Percentiles rank a stretch among this genome's conserved stretches.
These are phyloP conservation scores for Pythium chondricola DNA, from an alignment of 352 stramenopile genomes.

Conservation along the genomic window DNA sequence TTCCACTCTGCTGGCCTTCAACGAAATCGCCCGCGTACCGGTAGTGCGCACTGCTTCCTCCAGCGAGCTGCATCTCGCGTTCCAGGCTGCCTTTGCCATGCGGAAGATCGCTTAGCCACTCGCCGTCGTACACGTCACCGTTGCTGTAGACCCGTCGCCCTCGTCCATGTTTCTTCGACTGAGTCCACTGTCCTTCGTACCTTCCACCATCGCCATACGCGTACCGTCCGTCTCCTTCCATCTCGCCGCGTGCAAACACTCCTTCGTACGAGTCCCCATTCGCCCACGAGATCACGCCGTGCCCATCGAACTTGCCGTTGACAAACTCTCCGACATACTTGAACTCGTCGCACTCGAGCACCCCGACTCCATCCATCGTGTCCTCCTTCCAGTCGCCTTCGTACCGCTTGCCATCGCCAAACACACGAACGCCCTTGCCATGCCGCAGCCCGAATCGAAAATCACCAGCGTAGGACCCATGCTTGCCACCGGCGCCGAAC, in stretches of 20 bases:
- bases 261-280: slow-evolving; percentile 76
- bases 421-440: slow-evolving; percentile 55
- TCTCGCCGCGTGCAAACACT: slow-evolving; percentile 33
- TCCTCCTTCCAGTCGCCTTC: slow-evolving; percentile 67
- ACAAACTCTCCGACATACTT: slow-evolving; percentile 60
- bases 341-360: slow-evolving; percentile 41
- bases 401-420: slow-evolving; percentile 43
- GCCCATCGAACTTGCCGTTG: slow-evolving; percentile 39
- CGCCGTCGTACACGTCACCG: slow-evolving; percentile 45
- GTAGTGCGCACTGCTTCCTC: slow-evolving; percentile 4
- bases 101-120: slow-evolving; percentile 51
- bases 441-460: slow-evolving; percentile 48
- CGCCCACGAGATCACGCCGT: slow-evolving; percentile 44
- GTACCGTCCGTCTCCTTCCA: slow-evolving; percentile 40
- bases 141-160: slow-evolving; percentile 43
- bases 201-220: slow-evolving; percentile 40
- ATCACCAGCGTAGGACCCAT: slow-evolving; percentile 58
- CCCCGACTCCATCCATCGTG: slow-evolving; percentile 44
- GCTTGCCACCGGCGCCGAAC: slow-evolving; percentile 33
- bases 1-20: slow-evolving; percentile 36
- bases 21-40: slow-evolving; percentile 51
- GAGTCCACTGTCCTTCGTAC: slow-evolving; percentile 48
- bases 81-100: slow-evolving; percentile 46
- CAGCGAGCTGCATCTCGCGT: slow-evolving; percentile 1
- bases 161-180: slow-evolving; percentile 45